Conservation (phyloP, 352 stramenopile genomes). For the Pythium aphanidermatum region DNA sequence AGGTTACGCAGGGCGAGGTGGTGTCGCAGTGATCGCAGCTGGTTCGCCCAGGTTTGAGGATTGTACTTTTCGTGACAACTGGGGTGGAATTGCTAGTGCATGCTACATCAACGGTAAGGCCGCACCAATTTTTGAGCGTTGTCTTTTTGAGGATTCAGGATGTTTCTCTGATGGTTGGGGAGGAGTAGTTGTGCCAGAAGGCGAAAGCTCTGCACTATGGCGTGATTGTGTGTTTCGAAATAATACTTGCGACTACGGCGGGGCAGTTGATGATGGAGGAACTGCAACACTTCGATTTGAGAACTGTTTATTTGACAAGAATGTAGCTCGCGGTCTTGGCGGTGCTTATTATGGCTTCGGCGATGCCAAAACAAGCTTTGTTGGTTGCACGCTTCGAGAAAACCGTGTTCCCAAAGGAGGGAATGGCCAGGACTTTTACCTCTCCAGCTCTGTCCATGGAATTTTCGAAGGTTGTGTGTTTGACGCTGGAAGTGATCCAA, state of each 20-base stretch:
- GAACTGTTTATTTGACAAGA: slow-evolving; percentile 19
- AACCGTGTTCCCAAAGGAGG: slow-evolving; percentile 19
- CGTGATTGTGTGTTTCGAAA: slow-evolving; percentile 16
- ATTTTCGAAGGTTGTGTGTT: slow-evolving; percentile 16
- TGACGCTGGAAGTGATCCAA: slow-evolving; percentile 8
- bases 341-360: slow-evolving; percentile 23
- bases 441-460: slow-evolving; percentile 14
- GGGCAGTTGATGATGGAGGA: slow-evolving; percentile 19
- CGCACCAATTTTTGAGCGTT: slow-evolving; percentile 14
- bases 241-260: slow-evolving; percentile 22
- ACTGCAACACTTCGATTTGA: slow-evolving; percentile 6
- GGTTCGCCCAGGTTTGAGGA: slow-evolving; percentile 12
- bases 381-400: slow-evolving; percentile 7
- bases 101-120: slow-evolving; percentile 10
- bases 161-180: slow-evolving; percentile 14
- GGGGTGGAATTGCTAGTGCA: slow-evolving; percentile 11
- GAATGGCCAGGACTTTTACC: slow-evolving; percentile 21
- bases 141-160: slow-evolving; percentile 19
- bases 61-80: slow-evolving; percentile 18
- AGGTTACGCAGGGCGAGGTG: slow-evolving; percentile 12
- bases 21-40: slow-evolving; percentile 5
- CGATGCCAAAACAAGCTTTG: slow-evolving; percentile 12
- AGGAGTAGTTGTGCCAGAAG: slow-evolving; percentile 14
- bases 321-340: slow-evolving; percentile 9
- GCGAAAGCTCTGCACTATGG: slow-evolving; percentile 10